phyloP scores from a whole-genome alignment of 495 filamentous ascomycete genomes.

The Talaromyces nanjingensis region DNA sequence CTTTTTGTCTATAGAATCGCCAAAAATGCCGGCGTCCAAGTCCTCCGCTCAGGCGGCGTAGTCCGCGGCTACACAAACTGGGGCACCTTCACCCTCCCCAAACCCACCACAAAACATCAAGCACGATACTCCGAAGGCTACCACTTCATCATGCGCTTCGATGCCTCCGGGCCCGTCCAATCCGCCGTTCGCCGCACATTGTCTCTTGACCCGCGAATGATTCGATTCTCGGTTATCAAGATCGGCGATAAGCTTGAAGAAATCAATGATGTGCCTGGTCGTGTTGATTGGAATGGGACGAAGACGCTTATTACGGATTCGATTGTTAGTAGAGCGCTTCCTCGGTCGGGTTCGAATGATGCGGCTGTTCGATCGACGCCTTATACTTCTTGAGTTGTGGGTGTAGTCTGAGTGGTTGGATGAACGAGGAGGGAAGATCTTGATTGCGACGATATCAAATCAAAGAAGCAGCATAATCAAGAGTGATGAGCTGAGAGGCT shows the following conservation, averaged over 20 bases:
- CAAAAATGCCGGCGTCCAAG: constrained; percentile 70
- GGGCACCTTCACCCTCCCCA: constrained; percentile 82
- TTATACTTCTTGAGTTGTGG: neutral
- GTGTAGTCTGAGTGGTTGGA: neutral
- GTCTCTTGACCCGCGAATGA: constrained; percentile 83
- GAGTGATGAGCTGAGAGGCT: neutral
- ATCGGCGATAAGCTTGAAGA: constrained; percentile 72
- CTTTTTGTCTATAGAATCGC: constrained; percentile 59
- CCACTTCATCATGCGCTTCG: constrained; percentile 98
- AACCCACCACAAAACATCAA: constrained; percentile 66
- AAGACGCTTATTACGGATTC: constrained; percentile 1
- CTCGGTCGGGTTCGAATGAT: neutral
- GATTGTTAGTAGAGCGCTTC: neutral
- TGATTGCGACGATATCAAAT: neutral
- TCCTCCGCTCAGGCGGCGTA: constrained; percentile 81
- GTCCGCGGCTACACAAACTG: constrained; percentile 91
- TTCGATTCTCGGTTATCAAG: constrained; percentile 79
- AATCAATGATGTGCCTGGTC: constrained; percentile 53
- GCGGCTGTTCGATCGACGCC: neutral
- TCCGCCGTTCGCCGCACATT: constrained; percentile 64
- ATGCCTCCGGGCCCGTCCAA: constrained; percentile 64
- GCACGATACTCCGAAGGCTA: constrained; percentile 73
- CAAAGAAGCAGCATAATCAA: neutral
- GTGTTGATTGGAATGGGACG: constrained; percentile 47
- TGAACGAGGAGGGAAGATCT: neutral